Conservation (phyloP, 257 asterid species). For the Phtheirospermum japonicum region DNA sequence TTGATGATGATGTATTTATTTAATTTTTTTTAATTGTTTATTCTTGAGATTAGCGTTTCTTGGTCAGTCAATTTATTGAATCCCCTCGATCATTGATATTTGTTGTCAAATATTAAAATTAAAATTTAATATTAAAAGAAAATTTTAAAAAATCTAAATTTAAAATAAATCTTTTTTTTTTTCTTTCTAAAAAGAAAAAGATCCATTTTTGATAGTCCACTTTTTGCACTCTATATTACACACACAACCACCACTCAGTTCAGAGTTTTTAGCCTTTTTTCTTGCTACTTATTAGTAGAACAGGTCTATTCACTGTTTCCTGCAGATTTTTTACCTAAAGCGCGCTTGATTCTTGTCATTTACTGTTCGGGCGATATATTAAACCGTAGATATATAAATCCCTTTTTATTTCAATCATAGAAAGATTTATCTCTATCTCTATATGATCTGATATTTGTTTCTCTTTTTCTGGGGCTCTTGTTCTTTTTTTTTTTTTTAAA, state of each 20-base stretch:
- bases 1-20: too few relatives aligned
- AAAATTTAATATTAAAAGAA: too few relatives aligned
- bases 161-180: too few relatives aligned
- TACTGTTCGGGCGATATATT: too few relatives aligned
- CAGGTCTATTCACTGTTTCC: conserved; percentile 35
- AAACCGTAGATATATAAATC: too few relatives aligned
- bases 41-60: conserved; percentile 45
- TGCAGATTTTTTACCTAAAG: conserved; percentile 33
- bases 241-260: conserved; percentile 11
- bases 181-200: not conserved
- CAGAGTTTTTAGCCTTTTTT: conserved; percentile 18
- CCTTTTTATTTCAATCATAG: conserved; percentile 15
- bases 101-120: too few relatives aligned
- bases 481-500: not conserved
- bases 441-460: conserved; percentile 33
- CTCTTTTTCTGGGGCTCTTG: conserved; percentile 27
- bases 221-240: conserved; percentile 24
- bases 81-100: too few relatives aligned
- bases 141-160: too few relatives aligned
- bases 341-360: too few relatives aligned
- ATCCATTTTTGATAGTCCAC: not conserved
- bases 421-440: conserved; percentile 30
- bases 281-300: conserved; percentile 21
- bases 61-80: too few relatives aligned
- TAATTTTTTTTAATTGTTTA: not conserved